Evolutionary conservation across 805 yeast genomes (phyloP).

Genomic region (Yarrowia sp.): DNA sequence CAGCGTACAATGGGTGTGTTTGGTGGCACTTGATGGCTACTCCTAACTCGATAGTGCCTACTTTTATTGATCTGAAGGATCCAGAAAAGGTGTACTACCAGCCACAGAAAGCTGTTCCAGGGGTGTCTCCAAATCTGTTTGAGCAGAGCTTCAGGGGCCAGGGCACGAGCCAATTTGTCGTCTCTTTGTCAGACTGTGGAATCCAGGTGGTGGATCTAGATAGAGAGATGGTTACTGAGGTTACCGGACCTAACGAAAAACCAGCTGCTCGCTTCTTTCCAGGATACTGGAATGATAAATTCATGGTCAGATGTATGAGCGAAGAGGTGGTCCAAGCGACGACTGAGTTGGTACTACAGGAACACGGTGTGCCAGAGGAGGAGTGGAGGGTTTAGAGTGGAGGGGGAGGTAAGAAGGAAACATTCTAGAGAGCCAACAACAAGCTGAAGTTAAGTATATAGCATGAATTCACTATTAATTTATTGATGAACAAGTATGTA

Average conservation of each 20-base stretch:
- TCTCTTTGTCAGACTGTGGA: not conserved
- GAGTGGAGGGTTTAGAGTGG: not conserved
- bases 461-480: no score
- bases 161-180: not conserved
- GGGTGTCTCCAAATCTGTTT: conserved; percentile 1
- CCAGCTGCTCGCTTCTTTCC: not conserved
- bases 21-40: conserved; percentile 5
- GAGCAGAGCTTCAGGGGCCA: conserved; percentile 1
- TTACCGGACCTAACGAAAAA: not conserved
- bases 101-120: not conserved
- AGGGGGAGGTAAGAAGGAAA: no score
- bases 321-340: not conserved
- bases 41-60: not conserved
- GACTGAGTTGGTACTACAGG: not conserved
- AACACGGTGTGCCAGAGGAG: conserved; percentile 5
- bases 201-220: conserved; percentile 4
- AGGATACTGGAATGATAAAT: not conserved
- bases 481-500: no score
- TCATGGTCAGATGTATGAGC: not conserved
- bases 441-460: no score
- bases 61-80: not conserved
- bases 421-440: no score
- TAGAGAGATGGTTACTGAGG: not conserved
- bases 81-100: not conserved
- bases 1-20: not conserved